Conservation (phyloP, 2,329 filamentous ascomycete genomes). For the Hypoxylon rubiginosum region DNA sequence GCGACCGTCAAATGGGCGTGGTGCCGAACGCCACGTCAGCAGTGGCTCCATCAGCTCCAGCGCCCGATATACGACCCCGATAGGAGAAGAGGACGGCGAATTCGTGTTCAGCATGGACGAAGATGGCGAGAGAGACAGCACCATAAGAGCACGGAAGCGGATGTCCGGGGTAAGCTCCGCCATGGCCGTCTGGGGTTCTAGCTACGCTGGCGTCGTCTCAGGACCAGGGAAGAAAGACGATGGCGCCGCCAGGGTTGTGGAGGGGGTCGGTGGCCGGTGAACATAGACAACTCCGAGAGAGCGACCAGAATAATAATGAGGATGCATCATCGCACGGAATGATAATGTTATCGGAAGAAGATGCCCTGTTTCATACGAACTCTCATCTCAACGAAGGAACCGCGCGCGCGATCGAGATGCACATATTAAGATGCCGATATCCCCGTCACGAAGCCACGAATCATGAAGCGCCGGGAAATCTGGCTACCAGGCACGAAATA, state of each 20-base stretch:
- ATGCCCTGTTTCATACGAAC: neutral
- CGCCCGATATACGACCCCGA: slow-evolving; percentile 73
- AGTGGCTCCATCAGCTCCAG: slow-evolving; percentile 70
- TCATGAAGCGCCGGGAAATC: slow-evolving; percentile 35
- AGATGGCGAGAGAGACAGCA: slow-evolving; percentile 65
- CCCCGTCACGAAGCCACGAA: slow-evolving; percentile 41
- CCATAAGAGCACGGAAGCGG: slow-evolving; percentile 63
- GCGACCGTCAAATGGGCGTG: slow-evolving; percentile 58
- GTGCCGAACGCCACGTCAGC: slow-evolving; percentile 70
- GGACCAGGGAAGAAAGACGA: slow-evolving; percentile 50
- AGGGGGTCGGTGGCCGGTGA: slow-evolving; percentile 51
- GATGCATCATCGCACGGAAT: slow-evolving; percentile 19
- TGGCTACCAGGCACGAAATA: slow-evolving; percentile 25
- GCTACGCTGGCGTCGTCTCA: slow-evolving; percentile 52
- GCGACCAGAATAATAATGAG: slow-evolving; percentile 17
- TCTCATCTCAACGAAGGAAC: slow-evolving; percentile 10
- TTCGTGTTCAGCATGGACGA: slow-evolving; percentile 77
- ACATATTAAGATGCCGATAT: slow-evolving; percentile 18
- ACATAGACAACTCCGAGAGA: neutral
- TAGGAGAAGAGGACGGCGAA: slow-evolving; percentile 74
- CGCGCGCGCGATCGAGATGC: slow-evolving; percentile 12
- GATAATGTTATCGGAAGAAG: slow-evolving; percentile 15
- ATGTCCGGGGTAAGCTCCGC: slow-evolving; percentile 57
- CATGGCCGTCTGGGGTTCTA: slow-evolving; percentile 50
- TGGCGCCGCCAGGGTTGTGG: slow-evolving; percentile 45